These are phyloP conservation scores for Rugonectria rugulosa DNA, from an alignment of 2,329 filamentous ascomycete species.

Conservation along the genomic window DNA sequence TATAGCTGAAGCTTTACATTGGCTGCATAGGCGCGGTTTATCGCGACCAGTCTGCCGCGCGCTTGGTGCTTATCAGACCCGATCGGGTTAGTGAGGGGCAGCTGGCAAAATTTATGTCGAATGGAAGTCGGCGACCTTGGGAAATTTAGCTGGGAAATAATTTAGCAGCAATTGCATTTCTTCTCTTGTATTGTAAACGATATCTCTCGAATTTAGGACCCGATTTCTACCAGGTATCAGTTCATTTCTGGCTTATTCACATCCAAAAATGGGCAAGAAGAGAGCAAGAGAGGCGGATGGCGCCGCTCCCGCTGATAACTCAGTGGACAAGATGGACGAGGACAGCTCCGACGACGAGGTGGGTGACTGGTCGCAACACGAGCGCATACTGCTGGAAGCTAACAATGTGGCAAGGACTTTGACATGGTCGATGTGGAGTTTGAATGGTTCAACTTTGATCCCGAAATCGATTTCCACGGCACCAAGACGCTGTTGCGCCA, in stretches of 20 bases:
- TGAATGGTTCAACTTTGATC: conserved; percentile 97
- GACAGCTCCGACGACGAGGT: conserved; percentile 64
- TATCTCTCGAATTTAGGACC: too few species aligned
- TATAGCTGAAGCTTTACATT: conserved; percentile 26
- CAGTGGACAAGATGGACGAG: conserved; percentile 58
- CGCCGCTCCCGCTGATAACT: conserved; percentile 49
- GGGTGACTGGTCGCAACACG: conserved; percentile 29
- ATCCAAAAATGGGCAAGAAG: conserved; percentile 56
- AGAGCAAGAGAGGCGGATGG: conserved; percentile 55
- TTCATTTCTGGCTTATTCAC: background rate
- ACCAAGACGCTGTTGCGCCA: conserved; percentile 90
- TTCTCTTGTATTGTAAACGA: too few species aligned
- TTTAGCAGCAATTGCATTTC: conserved; percentile 21
- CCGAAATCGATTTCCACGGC: conserved; percentile 92
- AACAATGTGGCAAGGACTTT: conserved; percentile 70
- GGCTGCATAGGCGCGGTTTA: conserved; percentile 32
- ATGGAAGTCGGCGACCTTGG: background rate
- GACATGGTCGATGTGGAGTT: conserved; percentile 96
- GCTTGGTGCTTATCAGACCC: conserved; percentile 35
- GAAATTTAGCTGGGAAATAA: conserved; percentile 24
- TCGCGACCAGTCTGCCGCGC: conserved; percentile 32
- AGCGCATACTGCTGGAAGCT: conserved; percentile 19
- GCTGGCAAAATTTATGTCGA: conserved; percentile 44
- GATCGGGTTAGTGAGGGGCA: conserved; percentile 53
- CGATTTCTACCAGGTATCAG: too few species aligned